Evolutionary conservation across 768 basidiomycete species (phyloP), one percentile per base, ranked within the genome.

Genomic region (Russula dissimulans): DNA sequence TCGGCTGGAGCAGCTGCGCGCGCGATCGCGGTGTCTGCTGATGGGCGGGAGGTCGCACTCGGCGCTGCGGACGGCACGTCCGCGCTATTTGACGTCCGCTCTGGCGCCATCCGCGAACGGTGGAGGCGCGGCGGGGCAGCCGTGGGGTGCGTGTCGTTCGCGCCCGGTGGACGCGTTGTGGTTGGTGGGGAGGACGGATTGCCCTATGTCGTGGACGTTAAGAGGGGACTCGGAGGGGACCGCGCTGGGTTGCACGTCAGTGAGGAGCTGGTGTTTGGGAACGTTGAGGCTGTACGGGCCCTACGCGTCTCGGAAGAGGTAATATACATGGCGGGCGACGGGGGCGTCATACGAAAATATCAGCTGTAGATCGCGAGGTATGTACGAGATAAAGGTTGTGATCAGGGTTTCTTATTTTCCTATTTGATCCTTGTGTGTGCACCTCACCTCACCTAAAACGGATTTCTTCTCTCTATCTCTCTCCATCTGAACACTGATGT

Each of bases 401-500:
- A 4, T 22, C 1, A 17, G 3, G 18, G 22, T 15, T 55, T 4
- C 26, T 36, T 26, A 38, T 36, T 26, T 46, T 26, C n/a, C 36
- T 45, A 22, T 26, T 45, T 34, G 48, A 31, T 49, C 47, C 15
- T 31, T 4, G 29, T 15, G 48, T 34, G 18, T 3, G 49, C 55
- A 52, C 12, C 42, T 57, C 34, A 22, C 34, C 46, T 26, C 26
- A 14, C 22, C 43, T 9, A 29, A 45, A 53, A 39, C 26, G 26
- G 29, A 31, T 10, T 54, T 34, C 42, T 34, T 54, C 44, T 36
- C 39, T 60, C 59, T 9, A 12, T 32, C 42, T 36, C 34, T 36
- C 7, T 51, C 48, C 39, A 6, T 46, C 26, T 29, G 60, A 67
- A 45, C 65, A 45, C 75, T 69, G 72, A 81, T 81, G 78, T 66